These are phyloP conservation scores for Fistulifera solaris DNA, from an alignment of 108 stramenopile species.

Conservation along the genomic window DNA sequence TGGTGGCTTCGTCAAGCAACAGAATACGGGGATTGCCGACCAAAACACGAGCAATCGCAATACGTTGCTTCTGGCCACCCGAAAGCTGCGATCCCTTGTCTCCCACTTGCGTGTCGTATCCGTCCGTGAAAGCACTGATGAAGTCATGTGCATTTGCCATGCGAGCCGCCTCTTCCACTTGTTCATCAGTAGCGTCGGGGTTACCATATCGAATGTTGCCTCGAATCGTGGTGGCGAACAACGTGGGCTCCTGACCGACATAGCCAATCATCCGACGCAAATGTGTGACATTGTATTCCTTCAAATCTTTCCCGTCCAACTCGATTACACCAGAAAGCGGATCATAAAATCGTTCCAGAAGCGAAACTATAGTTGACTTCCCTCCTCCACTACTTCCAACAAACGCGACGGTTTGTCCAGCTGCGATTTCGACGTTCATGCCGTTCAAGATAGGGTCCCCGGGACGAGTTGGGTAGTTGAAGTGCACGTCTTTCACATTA, in stretches of 20 bases:
- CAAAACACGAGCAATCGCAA: slow-evolving; percentile 76
- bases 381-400: slow-evolving; percentile 75
- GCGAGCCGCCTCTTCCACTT: slow-evolving; percentile 79
- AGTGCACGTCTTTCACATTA: slow-evolving; percentile 56
- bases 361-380: slow-evolving; percentile 45
- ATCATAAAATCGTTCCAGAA: slow-evolving; percentile 87
- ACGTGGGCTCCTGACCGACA: slow-evolving; percentile 88
- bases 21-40: slow-evolving; percentile 46
- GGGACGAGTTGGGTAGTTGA: slow-evolving; percentile 79
- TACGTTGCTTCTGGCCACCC: slow-evolving; percentile 51
- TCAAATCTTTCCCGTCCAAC: slow-evolving; percentile 84
- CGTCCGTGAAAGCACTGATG: slow-evolving; percentile 57
- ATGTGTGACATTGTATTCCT: slow-evolving; percentile 67
- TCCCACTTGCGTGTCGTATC: slow-evolving; percentile 46
- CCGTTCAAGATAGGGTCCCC: slow-evolving; percentile 46
- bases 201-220: slow-evolving; percentile 88
- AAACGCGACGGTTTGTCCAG: slow-evolving; percentile 45
- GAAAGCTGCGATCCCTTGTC: slow-evolving; percentile 24
- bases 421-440: slow-evolving; percentile 43
- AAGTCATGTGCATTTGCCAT: slow-evolving; percentile 89
- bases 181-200: slow-evolving; percentile 41
- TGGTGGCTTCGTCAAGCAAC: slow-evolving; percentile 84
- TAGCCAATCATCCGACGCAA: slow-evolving; percentile 79
- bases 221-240: slow-evolving; percentile 83
- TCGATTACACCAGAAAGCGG: slow-evolving; percentile 50